These are phyloP conservation scores for Barnettozyma sp. DNA, from an alignment of 805 yeast species.

Conservation along the genomic window DNA sequence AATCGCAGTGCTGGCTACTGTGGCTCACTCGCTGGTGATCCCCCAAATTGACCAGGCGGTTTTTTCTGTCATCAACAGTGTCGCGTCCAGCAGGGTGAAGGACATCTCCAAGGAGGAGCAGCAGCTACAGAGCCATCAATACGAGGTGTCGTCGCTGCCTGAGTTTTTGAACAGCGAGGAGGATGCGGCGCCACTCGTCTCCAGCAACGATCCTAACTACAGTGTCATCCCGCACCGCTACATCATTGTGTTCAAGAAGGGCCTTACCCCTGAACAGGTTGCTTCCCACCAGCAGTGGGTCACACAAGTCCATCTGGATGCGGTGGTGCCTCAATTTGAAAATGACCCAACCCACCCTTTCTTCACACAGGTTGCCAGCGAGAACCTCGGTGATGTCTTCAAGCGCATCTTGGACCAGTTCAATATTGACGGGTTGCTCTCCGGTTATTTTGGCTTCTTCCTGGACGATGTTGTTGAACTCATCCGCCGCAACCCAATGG, in stretches of 20 bases:
- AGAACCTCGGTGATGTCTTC: slow-evolving; percentile 23
- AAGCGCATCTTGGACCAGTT: slow-evolving; percentile 61
- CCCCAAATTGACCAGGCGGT: slow-evolving; percentile 45
- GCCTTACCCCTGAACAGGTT: slow-evolving; percentile 43
- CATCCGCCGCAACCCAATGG: slow-evolving; percentile 58
- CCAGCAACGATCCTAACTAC: slow-evolving; percentile 35
- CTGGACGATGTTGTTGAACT: slow-evolving; percentile 65
- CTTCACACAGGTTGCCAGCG: slow-evolving; percentile 28
- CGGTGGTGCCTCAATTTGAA: slow-evolving; percentile 31
- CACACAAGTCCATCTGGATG: slow-evolving; percentile 41
- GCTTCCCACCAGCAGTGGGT: slow-evolving; percentile 66
- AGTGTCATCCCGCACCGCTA: slow-evolving; percentile 65
- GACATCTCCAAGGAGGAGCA: slow-evolving; percentile 12
- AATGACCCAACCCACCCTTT: slow-evolving; percentile 31
- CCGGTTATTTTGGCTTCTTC: slow-evolving; percentile 85
- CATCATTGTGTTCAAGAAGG: slow-evolving; percentile 78
- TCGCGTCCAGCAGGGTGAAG: slow-evolving; percentile 9
- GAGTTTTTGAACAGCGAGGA: slow-evolving; percentile 14
- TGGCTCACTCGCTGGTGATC: slow-evolving; percentile 52
- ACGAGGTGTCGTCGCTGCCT: too few species aligned
- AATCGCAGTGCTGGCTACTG: slow-evolving; percentile 30
- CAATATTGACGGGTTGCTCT: slow-evolving; percentile 47
- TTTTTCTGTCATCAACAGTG: slow-evolving; percentile 21
- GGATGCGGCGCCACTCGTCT: slow-evolving; percentile 40
- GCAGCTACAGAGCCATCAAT: too few species aligned